phyloP scores from a whole-genome alignment of 2,329 filamentous ascomycete species.

The Calonectria hawksworthii region DNA sequence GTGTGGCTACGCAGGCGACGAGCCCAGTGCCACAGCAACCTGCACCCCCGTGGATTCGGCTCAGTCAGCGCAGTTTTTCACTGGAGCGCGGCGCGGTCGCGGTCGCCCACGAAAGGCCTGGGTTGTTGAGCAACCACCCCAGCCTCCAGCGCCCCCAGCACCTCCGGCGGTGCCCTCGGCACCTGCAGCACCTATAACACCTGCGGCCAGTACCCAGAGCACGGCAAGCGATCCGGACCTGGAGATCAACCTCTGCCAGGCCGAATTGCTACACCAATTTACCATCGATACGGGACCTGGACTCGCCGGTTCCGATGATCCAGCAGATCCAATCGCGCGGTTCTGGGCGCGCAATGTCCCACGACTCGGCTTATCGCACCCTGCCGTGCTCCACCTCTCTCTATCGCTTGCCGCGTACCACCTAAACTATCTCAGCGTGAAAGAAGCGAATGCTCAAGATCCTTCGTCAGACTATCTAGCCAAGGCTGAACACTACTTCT shows the following conservation, averaged over 20 bases:
- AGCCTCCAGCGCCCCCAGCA: neutral
- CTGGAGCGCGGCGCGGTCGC: neutral
- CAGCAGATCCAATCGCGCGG: neutral
- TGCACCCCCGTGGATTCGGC: neutral
- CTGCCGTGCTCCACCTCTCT: neutral
- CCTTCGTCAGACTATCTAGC: neutral
- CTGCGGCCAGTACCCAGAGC: neutral
- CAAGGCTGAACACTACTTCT: neutral
- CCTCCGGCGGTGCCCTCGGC: neutral
- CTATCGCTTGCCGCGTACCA: constrained; percentile 9
- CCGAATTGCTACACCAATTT: constrained; percentile 11
- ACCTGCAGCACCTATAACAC: neutral
- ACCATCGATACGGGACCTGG: neutral
- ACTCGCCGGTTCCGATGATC: constrained; percentile 3
- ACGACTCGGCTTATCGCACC: neutral
- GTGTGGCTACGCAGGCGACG: neutral
- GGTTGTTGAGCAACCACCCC: neutral
- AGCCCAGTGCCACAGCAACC: neutral
- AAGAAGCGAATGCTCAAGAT: neutral
- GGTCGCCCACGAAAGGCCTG: constrained; percentile 3
- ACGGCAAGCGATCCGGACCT: neutral
- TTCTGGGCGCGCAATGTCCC: constrained; percentile 7
- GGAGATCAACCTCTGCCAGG: neutral
- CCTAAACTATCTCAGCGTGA: neutral
- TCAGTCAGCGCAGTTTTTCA: neutral